Evolutionary conservation across 108 stramenopile genomes (phyloP), one percentile per base, ranked within the genome.

Genomic region (Aurantiochytrium sp.): DNA sequence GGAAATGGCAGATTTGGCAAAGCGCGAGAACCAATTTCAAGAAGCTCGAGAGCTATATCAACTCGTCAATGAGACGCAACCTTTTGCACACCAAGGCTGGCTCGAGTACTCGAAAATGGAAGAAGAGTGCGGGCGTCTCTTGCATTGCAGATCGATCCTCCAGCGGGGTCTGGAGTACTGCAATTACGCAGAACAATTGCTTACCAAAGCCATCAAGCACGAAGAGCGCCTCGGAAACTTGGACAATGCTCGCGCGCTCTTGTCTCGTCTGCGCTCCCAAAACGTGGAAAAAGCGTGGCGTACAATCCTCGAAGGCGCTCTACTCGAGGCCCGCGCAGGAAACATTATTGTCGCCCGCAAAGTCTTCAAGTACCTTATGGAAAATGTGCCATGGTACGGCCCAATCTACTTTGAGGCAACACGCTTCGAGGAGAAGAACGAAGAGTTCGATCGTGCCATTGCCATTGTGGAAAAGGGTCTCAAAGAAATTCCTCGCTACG

Each of bases 311-410:
- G 98, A 99, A 92, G 98, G 98, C 4, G 97, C 97, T 5, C 89
- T 98, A 59, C 89, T 99, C 87, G 98, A 99, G 93, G 96, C 96
- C 5, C 89, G 98, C 49, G 95, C 95, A n/a, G 98, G 98, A 55
- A 97, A 96, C 60, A 89, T 92, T 89, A 88, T 88, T 23, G 96
- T 97, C 53, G 96, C 97, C 5, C 94, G 97, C 58, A 93, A 94
- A 71, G 91, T 95, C 57, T 91, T 95, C 43, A 88, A 97, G 92
- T 96, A 96, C 73, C 91, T 98, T 45, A 98, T 98, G 94, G 93
- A 94, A 69, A 95, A 97, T 60, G 96, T 98, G 72, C 96, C 97
- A 6, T 99, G 98, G 98, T 97, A 99, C 88, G 98, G 98, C 0
- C 98, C 98, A 8, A 93, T 99, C 58, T 99, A 99, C 88, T 91